Evolutionary conservation across 2,329 filamentous ascomycete species (phyloP), one percentile per base, ranked within the genome.

Genomic region (Rhinocladiella similis): DNA sequence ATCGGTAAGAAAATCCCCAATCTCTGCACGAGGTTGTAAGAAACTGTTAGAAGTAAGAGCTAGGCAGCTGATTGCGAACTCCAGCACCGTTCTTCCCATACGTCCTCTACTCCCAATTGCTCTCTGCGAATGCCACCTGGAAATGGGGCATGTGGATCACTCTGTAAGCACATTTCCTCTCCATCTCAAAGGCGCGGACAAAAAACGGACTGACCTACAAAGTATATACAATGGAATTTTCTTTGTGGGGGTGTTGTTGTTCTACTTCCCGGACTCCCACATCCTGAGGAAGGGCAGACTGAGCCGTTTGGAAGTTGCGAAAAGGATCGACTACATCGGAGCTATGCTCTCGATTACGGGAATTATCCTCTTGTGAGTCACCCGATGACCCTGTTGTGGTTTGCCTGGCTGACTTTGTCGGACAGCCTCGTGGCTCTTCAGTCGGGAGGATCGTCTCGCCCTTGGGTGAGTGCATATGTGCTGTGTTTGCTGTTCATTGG

Each of bases 401-500:
- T 19, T 12, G 22, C 19, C 29, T 50, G 10, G 18, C 47, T 36
- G 20, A 39, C 42, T 3, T 18, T 16, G 16, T 18, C 18, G 9
- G 12, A 47, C 29, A 54, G 52, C 46, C 46, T 54, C 10, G 52
- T 54, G 35, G 45, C 52, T 10, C 36, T 54, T 16, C 45, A 49
- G 41, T 20, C 45, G 13, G 52, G 52, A 13, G 52, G 52, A 2
- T 49, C 48, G 14, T 42, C 35, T 38, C 36, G 39, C 22, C 35
- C 52, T 14, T 54, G 52, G 52, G 12, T 7, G 14, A 49, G 52
- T 33, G 69, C 73, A 6, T 73, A 52, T 13, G 56, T 45, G 25
- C 14, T 59, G 14, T 47, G 39, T 33, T 25, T 20, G 13, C 52
- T 59, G 19, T 16, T 59, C 14, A 53, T 59, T 20, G 56, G 56